Base-by-base conservation (phyloP, 2,329 filamentous ascomycete species). In the Massarina eburnea region DNA sequence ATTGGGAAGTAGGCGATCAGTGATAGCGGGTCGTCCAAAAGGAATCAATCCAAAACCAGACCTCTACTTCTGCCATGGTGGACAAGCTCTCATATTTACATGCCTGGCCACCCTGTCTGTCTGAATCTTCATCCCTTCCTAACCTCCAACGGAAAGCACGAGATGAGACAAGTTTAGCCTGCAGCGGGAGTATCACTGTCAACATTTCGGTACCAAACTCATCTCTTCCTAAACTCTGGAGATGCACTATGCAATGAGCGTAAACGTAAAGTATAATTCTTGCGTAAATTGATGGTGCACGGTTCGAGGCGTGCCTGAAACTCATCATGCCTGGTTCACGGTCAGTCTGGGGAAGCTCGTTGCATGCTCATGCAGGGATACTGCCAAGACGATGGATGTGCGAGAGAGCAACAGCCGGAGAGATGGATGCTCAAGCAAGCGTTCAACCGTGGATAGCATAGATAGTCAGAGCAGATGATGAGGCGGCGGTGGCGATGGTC, bases 81-180 rank as follows among this genome's bases (percentile, higher is more conserved):
- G 50, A 47, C 10, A n/a, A 19, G 6, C 2, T 6, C 27, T 34
- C 36, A 46, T 52, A 53, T 54, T 45, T 56, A 54, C 49, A 33
- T 49, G 30, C 30, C 35, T 12, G 30, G 49, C 30, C 33, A 22
- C 38, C 33, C 35, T 12, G 30, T 51, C 30, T 36, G 22, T 38
- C 33, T 49, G 22, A 18, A 32, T 39, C 36, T 40, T 36, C 37
- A 40, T 27, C 36, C 22, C 32, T 38, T 14, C 27, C 27, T 14
- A 30, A 14, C 27, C 27, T 30, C 27, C 27, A 30, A 14, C 12
- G 7, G n/a, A 36, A 42, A 22, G 43, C 40, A 43, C 39, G 32
- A 39, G 41, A 27, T 52, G 37, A 39, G 43, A 51, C 49, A 51
- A 32, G 50, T 61, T 61, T 60, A 61, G 60, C 51, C 60, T 60